phyloP scores from a whole-genome alignment of 495 filamentous ascomycete genomes.

The Talaromyces ruber region DNA sequence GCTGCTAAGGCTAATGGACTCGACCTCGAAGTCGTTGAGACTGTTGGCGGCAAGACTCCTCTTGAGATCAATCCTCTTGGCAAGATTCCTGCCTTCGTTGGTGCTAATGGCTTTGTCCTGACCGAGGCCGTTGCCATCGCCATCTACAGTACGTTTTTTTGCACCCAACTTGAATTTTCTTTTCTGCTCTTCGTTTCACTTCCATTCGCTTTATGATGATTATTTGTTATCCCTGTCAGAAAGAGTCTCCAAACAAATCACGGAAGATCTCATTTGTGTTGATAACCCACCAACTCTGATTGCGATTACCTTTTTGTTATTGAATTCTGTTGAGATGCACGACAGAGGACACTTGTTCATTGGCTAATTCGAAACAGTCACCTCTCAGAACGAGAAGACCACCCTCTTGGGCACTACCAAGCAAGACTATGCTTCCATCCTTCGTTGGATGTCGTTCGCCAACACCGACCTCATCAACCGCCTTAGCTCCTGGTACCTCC shows the following conservation, averaged over 20 bases:
- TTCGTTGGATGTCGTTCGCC: constrained; percentile 92
- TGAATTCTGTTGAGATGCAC: constrained; percentile 7
- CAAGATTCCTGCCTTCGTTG: constrained; percentile 87
- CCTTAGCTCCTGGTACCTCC: constrained; percentile 80
- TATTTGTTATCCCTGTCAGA: constrained; percentile 99
- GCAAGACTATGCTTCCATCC: constrained; percentile 97
- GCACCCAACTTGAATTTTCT: not conserved
- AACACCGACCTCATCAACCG: constrained; percentile 73
- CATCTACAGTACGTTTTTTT: constrained; percentile 78
- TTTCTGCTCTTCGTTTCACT: constrained; percentile 3
- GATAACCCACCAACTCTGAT: constrained; percentile 60
- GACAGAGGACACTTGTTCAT: constrained; percentile 9
- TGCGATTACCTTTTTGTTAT: constrained; percentile 21
- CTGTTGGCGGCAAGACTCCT: constrained; percentile 40
- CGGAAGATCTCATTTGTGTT: constrained; percentile 48
- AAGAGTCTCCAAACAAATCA: constrained; percentile 22
- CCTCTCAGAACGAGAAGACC: constrained; percentile 99
- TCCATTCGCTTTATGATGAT: constrained; percentile 63
- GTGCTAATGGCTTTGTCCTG: constrained; percentile 83
- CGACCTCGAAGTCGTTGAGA: constrained; percentile 74
- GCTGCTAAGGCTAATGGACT: constrained; percentile 95
- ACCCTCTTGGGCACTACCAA: constrained; percentile 98
- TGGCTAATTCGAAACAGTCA: constrained; percentile 53
- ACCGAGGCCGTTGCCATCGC: constrained; percentile 90
- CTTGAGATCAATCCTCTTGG: constrained; percentile 77